Evolutionary conservation across 2,329 filamentous ascomycete genomes (phyloP).

Genomic region (Neoarthrinium moseri): DNA sequence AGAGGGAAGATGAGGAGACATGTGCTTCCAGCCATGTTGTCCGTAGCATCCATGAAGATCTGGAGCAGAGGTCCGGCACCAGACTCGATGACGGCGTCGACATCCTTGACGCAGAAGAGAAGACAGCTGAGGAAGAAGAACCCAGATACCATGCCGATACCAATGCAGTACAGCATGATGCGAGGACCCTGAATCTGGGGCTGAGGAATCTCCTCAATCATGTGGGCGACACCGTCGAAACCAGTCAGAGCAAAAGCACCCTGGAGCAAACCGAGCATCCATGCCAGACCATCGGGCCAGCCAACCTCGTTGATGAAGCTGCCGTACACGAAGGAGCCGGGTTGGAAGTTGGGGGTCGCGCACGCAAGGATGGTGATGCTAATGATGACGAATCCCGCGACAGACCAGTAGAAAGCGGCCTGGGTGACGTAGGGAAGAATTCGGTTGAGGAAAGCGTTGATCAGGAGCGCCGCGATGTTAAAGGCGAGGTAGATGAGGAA

Average conservation of each 20-base stretch:
- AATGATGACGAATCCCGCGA: slow-evolving; percentile 67
- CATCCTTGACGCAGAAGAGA: slow-evolving; percentile 62
- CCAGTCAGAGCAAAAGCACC: slow-evolving; percentile 49
- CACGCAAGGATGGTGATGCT: slow-evolving; percentile 68
- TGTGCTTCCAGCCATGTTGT: slow-evolving; percentile 58
- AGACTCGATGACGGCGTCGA: slow-evolving; percentile 53
- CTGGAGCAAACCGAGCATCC: slow-evolving; percentile 53
- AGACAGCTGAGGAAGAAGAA: slow-evolving; percentile 62
- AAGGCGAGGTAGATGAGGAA: slow-evolving; percentile 71
- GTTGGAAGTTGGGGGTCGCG: slow-evolving; percentile 63
- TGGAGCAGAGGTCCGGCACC: slow-evolving; percentile 58
- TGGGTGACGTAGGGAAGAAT: slow-evolving; percentile 66
- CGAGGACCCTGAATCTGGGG: slow-evolving; percentile 22
- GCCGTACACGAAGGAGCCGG: slow-evolving; percentile 63
- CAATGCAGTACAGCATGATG: slow-evolving; percentile 52
- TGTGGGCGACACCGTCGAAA: slow-evolving; percentile 53
- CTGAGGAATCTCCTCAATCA: slow-evolving; percentile 61
- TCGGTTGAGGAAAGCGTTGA: slow-evolving; percentile 65
- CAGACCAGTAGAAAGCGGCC: slow-evolving; percentile 68
- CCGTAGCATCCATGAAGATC: slow-evolving; percentile 62
- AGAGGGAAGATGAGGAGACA: slow-evolving; percentile 68
- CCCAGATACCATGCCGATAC: slow-evolving; percentile 62
- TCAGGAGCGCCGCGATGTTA: slow-evolving; percentile 56
- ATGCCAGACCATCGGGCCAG: slow-evolving; percentile 67
- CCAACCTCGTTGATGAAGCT: slow-evolving; percentile 67